Conservation (phyloP, 2,329 filamentous ascomycete genomes). For the Macroventuria anomochaeta region DNA sequence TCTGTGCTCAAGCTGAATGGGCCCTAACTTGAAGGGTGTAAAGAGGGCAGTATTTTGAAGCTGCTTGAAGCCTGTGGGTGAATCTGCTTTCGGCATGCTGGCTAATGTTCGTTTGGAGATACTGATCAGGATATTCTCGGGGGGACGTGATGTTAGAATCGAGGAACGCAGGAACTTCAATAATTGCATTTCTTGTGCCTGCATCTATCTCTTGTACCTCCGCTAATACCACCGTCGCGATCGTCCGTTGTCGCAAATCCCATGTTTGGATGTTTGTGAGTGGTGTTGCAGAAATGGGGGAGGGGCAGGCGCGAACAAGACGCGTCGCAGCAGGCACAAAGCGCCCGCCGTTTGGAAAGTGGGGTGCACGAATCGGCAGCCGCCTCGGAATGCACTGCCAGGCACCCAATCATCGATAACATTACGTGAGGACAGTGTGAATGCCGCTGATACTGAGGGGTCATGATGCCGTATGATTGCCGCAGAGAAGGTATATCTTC, state of each 20-base stretch:
- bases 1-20: constrained; percentile 48
- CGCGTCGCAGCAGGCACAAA: constrained; percentile 8
- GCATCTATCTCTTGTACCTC: constrained; percentile 37
- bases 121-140: neutral
- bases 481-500: constrained; percentile 7
- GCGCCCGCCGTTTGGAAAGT: constrained; percentile 12
- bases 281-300: constrained; percentile 42
- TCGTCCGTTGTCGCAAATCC: constrained; percentile 21
- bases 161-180: constrained; percentile 4
- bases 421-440: constrained; percentile 29
- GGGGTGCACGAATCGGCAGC: constrained; percentile 7
- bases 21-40: constrained; percentile 40
- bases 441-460: constrained; percentile 26
- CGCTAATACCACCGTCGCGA: constrained; percentile 21
- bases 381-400: neutral
- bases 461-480: constrained; percentile 3
- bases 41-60: constrained; percentile 44
- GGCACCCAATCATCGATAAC: constrained; percentile 30
- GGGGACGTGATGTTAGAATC: neutral
- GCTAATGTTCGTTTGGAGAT: constrained; percentile 2
- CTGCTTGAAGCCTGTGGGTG: constrained; percentile 37
- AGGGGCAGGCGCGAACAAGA: constrained; percentile 17
- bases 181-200: constrained; percentile 17
- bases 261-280: constrained; percentile 26
- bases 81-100: constrained; percentile 43